phyloP scores from a whole-genome alignment of 495 filamentous ascomycete genomes.

The Penicillium bovifimosum region DNA sequence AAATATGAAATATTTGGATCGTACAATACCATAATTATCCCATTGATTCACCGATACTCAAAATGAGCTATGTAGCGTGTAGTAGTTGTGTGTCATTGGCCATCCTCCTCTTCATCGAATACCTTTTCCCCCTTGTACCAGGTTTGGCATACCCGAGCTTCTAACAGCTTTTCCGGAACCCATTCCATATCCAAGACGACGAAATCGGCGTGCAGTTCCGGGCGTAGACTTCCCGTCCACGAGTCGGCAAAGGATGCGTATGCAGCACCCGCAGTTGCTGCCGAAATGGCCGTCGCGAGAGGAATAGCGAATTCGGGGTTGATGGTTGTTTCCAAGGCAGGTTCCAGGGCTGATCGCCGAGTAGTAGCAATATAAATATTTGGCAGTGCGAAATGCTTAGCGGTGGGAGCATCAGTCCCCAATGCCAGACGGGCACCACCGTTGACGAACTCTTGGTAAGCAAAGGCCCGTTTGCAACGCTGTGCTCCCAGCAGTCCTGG shows the following conservation, averaged over 20 bases:
- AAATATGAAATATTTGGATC: background rate
- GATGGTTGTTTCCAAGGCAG: conserved; percentile 37
- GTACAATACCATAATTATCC: too few species aligned
- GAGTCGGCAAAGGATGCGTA: conserved; percentile 54
- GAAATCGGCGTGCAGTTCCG: conserved; percentile 52
- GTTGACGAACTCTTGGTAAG: conserved; percentile 55
- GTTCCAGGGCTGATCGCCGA: conserved; percentile 48
- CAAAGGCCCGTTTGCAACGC: conserved; percentile 51
- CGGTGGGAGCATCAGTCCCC: conserved; percentile 57
- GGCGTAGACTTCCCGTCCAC: conserved; percentile 43
- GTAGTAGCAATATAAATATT: conserved; percentile 60
- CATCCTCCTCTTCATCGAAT: conserved; percentile 18
- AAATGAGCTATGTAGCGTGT: too few species aligned
- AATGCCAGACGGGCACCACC: conserved; percentile 49
- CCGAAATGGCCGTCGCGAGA: conserved; percentile 46
- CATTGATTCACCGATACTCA: background rate
- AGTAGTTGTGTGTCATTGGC: background rate
- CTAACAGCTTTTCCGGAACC: conserved; percentile 44
- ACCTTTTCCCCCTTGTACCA: conserved; percentile 50
- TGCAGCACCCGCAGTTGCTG: conserved; percentile 53
- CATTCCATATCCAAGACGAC: conserved; percentile 55
- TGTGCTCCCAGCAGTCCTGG: conserved; percentile 48
- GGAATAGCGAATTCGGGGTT: conserved; percentile 51
- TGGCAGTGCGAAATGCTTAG: conserved; percentile 48
- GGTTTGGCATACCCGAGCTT: conserved; percentile 47